Conservation (phyloP, 2,329 filamentous ascomycete species). For the Stemphylium vesicarium region DNA sequence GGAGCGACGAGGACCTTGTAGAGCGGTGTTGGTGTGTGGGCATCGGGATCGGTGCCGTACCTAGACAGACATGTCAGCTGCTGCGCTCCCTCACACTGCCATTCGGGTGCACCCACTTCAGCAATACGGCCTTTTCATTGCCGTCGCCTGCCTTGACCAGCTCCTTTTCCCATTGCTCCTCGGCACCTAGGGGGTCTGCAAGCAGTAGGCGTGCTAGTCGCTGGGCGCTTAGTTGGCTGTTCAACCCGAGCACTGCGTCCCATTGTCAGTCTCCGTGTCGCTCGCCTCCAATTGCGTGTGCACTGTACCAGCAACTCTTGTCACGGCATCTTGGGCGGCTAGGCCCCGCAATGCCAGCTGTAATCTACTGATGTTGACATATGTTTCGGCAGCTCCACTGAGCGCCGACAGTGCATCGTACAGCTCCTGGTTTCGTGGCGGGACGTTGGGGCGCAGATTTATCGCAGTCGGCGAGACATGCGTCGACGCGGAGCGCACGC, state of each 20-base stretch:
- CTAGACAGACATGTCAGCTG: slow-evolving; percentile 46
- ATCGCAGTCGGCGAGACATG: slow-evolving; percentile 61
- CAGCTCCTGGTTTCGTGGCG: slow-evolving; percentile 62
- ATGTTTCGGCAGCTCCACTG: slow-evolving; percentile 64
- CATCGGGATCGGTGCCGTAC: slow-evolving; percentile 60
- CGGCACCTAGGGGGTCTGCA: slow-evolving; percentile 53
- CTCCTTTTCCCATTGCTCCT: slow-evolving; percentile 53
- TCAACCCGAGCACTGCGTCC: slow-evolving; percentile 56
- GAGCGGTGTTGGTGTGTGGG: slow-evolving; percentile 57
- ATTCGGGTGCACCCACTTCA: slow-evolving; percentile 44
- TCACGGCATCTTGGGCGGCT: slow-evolving; percentile 60
- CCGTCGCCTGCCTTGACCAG: slow-evolving; percentile 40
- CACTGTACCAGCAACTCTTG: slow-evolving; percentile 62
- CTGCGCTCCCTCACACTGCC: not conserved
- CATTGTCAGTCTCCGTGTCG: slow-evolving; percentile 25
- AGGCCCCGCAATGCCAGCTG: slow-evolving; percentile 73
- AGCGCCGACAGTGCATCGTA: slow-evolving; percentile 66
- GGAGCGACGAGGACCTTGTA: slow-evolving; percentile 68
- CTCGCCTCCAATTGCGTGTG: slow-evolving; percentile 12
- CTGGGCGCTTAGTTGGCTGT: slow-evolving; percentile 62
- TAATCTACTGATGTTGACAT: slow-evolving; percentile 72
- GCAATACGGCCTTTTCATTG: slow-evolving; percentile 49
- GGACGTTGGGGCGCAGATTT: slow-evolving; percentile 61
- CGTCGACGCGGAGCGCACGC: slow-evolving; percentile 46
- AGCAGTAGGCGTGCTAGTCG: slow-evolving; percentile 68